A percentile compares a stretch with the other conserved stretches of the same genome.
Conservation (phyloP, 1,139 yeast species). For the Geotrichum candidum region DNA sequence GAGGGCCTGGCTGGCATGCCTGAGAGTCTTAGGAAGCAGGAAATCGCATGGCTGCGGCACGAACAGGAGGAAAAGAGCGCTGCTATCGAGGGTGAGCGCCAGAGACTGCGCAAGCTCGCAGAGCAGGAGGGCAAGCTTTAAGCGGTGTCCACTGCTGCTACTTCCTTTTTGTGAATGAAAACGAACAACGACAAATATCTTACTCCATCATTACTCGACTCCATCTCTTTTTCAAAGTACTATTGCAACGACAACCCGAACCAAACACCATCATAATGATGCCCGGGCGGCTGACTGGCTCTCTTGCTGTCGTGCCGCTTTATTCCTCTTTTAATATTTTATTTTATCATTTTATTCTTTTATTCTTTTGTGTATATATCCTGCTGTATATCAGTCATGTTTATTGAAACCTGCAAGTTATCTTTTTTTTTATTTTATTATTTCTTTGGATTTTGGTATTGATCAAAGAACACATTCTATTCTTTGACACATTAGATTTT, state of each 20-base stretch:
- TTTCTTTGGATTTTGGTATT: not conserved
- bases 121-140: constrained; percentile 25
- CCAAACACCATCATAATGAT: not conserved
- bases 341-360: not conserved
- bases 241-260: too few relatives aligned
- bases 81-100: constrained; percentile 38
- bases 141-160: not conserved
- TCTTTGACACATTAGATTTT: too few relatives aligned
- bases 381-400: not conserved
- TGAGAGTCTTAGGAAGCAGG: constrained; percentile 3
- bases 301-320: not conserved
- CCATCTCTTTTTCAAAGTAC: too few relatives aligned
- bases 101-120: constrained; percentile 29
- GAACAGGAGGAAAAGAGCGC: constrained; percentile 54
- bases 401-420: not conserved
- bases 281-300: not conserved
- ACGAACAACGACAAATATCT: too few relatives aligned
- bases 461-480: not conserved
- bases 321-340: not conserved
- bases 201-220: too few relatives aligned
- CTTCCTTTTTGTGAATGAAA: not conserved
- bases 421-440: not conserved
- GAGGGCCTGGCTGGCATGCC: constrained; percentile 14
- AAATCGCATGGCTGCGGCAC: constrained; percentile 10
- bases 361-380: not conserved